Conservation (phyloP, 108 stramenopile species). For the Stephanodiscus triporus region DNA sequence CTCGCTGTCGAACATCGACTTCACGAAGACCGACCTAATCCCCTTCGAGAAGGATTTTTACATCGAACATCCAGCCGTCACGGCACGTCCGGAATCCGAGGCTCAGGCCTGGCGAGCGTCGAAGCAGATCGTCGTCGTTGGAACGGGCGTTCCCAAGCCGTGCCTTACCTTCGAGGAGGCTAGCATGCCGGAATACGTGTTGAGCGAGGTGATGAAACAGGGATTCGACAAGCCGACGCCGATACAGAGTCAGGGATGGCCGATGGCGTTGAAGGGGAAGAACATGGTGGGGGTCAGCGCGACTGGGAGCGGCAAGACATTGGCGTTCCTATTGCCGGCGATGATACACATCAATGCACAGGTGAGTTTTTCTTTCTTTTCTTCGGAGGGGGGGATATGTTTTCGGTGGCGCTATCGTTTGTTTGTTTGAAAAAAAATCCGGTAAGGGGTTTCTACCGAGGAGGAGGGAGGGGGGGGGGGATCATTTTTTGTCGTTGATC, state of each 20-base stretch:
- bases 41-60: slow-evolving; percentile 99
- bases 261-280: slow-evolving; percentile 97
- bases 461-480: not conserved
- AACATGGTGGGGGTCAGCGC: slow-evolving; percentile 97
- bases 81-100: slow-evolving; percentile 81
- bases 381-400: slow-evolving; percentile 11
- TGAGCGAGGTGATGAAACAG: slow-evolving; percentile 92
- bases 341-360: slow-evolving; percentile 99
- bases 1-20: slow-evolving; percentile 75
- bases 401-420: not conserved
- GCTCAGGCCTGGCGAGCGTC: slow-evolving; percentile 88
- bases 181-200: slow-evolving; percentile 95
- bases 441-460: not conserved
- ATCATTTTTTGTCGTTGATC: too few species aligned
- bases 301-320: slow-evolving; percentile 96
- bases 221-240: slow-evolving; percentile 98
- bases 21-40: slow-evolving; percentile 81
- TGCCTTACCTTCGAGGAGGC: slow-evolving; percentile 95
- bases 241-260: slow-evolving; percentile 99
- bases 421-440: not conserved
- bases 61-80: slow-evolving; percentile 98
- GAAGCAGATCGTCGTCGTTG: slow-evolving; percentile 85
- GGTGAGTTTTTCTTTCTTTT: slow-evolving; percentile 66
- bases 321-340: slow-evolving; percentile 98
- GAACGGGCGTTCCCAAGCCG: slow-evolving; percentile 95